Conservation (phyloP, 306 rosid species). For the Vigna nakashimae region DNA sequence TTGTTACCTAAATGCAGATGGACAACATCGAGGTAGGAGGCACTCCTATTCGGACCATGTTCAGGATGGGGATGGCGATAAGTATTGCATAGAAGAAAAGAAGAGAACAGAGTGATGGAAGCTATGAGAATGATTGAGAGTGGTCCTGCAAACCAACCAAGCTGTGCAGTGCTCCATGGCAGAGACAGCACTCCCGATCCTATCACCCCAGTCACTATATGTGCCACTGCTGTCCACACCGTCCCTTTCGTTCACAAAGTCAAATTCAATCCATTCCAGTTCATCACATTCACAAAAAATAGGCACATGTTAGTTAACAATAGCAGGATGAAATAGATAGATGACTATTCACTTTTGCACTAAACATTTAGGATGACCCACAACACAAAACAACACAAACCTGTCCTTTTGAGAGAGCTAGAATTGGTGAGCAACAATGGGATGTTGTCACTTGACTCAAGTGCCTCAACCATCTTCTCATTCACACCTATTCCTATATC, state of each 20-base stretch:
- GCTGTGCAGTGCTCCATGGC: slow-evolving; percentile 66
- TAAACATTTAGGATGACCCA: neutral
- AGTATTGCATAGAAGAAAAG: slow-evolving; percentile 56
- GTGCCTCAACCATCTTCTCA: neutral
- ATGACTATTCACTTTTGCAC: neutral
- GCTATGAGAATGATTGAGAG: slow-evolving; percentile 52
- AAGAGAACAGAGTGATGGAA: slow-evolving; percentile 48
- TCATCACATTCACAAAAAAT: neutral
- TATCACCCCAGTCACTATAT: slow-evolving; percentile 64
- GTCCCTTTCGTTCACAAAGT: slow-evolving; percentile 43
- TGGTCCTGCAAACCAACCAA: slow-evolving; percentile 69
- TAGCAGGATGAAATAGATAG: neutral
- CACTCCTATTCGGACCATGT: slow-evolving; percentile 49
- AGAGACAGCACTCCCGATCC: slow-evolving; percentile 64
- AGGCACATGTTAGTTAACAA: neutral
- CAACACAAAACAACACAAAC: neutral
- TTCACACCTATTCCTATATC: neutral
- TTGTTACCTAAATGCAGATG: slow-evolving; percentile 47
- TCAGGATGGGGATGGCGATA: slow-evolving; percentile 59
- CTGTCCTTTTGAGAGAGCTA: slow-evolving; percentile 41
- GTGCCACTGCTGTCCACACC: slow-evolving; percentile 66
- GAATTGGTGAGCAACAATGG: slow-evolving; percentile 33
- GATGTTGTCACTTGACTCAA: neutral
- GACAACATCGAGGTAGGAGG: slow-evolving; percentile 57
- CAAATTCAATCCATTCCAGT: neutral